Base-by-base conservation (phyloP, 768 basidiomycete species). In the Collybia sordida region DNA sequence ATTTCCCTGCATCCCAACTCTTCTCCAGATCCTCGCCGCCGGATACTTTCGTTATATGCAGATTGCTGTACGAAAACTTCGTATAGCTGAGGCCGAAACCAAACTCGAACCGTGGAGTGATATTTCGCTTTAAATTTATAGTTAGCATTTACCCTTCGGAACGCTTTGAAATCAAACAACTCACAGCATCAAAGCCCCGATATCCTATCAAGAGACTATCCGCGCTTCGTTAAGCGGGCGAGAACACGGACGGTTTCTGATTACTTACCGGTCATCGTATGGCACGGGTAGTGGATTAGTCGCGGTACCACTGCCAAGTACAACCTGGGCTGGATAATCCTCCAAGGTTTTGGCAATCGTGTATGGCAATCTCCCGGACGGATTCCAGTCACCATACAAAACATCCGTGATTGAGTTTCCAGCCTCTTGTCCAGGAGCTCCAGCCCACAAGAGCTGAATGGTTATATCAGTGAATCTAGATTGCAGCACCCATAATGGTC, bases 41-140 rank as follows among this genome's bases (percentile, higher is more conserved):
- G 6, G 60, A 45, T 4, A 87, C 63, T 47, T 72, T 69, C 14
- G 61, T 62, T 25, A 90, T 67, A 3, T 71, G 56, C 8, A 94
- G 69, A 27, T 78, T 69, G 38, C 75, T 81, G 64, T 92, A 95
- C 28, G 78, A 66, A 65, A 95, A 98, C 2, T 69, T 78, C 31
- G 94, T 88, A 71, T 97, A 98, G 49, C 85, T 88, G 60, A 95
- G 64, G 0, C 94, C 94, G 62, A 85, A 95, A 4, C 94, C 94
- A 64, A 98, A 98, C 61, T 91, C 90, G 59, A 83, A 93, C 27
- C 88, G 87, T 3, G 91, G 91, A 0, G 75, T 75, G 54, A 92
- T 90, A 54, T 85, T 79, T 65, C 80, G 70, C 80, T 86, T 18
- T 41, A 34, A 42, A 18, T 11, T 22, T 3, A 8, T 23, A 37